Percentiles rank a stretch among this genome's conserved stretches.
These are phyloP conservation scores for Annulohypoxylon truncatum DNA, from an alignment of 2,329 filamentous ascomycete genomes.

Conservation along the genomic window DNA sequence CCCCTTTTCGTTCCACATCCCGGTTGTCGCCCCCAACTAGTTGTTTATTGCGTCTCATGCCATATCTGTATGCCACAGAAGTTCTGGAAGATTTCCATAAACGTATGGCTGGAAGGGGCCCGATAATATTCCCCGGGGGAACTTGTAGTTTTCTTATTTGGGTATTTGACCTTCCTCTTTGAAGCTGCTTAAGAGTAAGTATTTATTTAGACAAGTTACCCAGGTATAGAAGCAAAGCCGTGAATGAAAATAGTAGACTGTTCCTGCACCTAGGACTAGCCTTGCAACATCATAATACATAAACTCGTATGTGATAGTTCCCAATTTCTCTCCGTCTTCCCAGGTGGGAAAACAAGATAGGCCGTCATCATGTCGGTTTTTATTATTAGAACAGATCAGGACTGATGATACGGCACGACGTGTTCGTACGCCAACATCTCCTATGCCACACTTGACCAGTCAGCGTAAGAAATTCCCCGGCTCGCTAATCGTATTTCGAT, in stretches of 20 bases:
- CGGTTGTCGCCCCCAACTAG: conserved; percentile 13
- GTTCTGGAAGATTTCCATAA: conserved; percentile 21
- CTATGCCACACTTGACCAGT: not conserved
- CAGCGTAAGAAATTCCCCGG: conserved; percentile 15
- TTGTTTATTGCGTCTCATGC: not conserved
- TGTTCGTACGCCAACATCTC: not conserved
- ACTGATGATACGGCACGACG: conserved; percentile 6
- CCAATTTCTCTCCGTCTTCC: not conserved
- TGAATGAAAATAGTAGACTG: not conserved
- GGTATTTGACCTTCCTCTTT: not conserved
- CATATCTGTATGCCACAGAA: conserved; percentile 11
- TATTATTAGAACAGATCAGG: conserved; percentile 24
- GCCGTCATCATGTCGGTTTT: not conserved
- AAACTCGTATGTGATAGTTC: not conserved
- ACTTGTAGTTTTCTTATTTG: not conserved
- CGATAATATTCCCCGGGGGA: not conserved
- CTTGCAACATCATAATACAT: conserved; percentile 1
- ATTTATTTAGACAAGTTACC: too few relatives aligned
- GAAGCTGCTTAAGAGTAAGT: too few relatives aligned
- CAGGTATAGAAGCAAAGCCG: not conserved
- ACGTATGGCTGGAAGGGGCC: not conserved
- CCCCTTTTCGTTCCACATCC: conserved; percentile 11
- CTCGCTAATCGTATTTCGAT: conserved; percentile 12
- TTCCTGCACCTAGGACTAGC: not conserved
- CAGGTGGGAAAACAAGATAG: conserved; percentile 1